A percentile compares a stretch with the other conserved stretches of the same genome.
Evolutionary conservation across 495 filamentous ascomycete genomes (phyloP).

Genomic region (Penicillium diatomitis): DNA sequence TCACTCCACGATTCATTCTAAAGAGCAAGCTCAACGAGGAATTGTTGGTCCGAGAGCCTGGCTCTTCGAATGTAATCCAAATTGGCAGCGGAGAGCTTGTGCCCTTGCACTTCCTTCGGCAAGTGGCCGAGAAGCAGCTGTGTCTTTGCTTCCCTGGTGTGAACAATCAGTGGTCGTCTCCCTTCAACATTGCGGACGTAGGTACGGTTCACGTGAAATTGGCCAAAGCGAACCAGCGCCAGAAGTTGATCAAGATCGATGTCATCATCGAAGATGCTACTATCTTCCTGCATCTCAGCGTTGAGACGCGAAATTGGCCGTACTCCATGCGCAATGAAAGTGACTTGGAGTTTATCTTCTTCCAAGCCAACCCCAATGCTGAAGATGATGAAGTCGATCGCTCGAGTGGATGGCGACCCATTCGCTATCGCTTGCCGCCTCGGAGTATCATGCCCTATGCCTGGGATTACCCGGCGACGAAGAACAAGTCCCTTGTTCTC

Average conservation of each 20-base stretch:
- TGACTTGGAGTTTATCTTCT: slow-evolving; percentile 91
- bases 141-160: slow-evolving; percentile 89
- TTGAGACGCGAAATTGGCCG: slow-evolving; percentile 91
- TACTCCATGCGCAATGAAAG: slow-evolving; percentile 98
- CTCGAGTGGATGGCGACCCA: slow-evolving; percentile 73
- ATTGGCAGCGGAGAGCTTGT: slow-evolving; percentile 67
- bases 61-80: slow-evolving; percentile 70
- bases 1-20: slow-evolving; percentile 88
- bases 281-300: slow-evolving; percentile 81
- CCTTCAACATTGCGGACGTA: slow-evolving; percentile 92
- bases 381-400: slow-evolving; percentile 79
- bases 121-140: slow-evolving; percentile 72
- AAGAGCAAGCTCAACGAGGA: slow-evolving; percentile 89
- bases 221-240: slow-evolving; percentile 78
- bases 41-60: slow-evolving; percentile 79
- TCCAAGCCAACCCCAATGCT: slow-evolving; percentile 67
- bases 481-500: slow-evolving; percentile 84
- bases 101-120: slow-evolving; percentile 79
- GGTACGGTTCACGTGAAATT: slow-evolving; percentile 90
- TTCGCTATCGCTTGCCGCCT: slow-evolving; percentile 86
- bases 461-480: slow-evolving; percentile 98
- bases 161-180: slow-evolving; percentile 96
- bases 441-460: slow-evolving; percentile 99
- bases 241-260: slow-evolving; percentile 80
- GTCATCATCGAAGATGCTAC: slow-evolving; percentile 85